phyloP scores from a whole-genome alignment of 352 stramenopile species.

The Globisporangium lucens region DNA sequence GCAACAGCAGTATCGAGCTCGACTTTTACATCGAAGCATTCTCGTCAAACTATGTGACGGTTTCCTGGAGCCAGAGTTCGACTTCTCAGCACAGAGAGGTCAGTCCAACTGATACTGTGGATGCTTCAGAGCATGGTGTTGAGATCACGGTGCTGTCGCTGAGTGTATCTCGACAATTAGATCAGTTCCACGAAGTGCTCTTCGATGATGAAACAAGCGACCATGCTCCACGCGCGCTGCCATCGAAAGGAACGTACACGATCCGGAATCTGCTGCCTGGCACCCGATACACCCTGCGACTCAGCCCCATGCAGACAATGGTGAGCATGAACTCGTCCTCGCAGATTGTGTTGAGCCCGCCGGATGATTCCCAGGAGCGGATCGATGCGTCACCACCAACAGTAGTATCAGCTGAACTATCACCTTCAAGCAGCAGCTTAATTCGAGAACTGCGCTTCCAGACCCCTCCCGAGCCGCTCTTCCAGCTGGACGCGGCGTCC shows the following conservation, averaged over 20 bases:
- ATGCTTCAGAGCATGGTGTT: not conserved
- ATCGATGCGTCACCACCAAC: not conserved
- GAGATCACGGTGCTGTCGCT: conserved; percentile 11
- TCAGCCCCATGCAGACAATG: conserved; percentile 20
- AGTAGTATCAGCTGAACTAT: not conserved
- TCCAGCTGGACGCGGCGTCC: conserved; percentile 59
- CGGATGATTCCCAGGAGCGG: not conserved
- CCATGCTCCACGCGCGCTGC: conserved; percentile 19
- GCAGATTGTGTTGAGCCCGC: not conserved
- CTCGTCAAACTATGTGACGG: conserved; percentile 29
- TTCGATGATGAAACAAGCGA: not conserved
- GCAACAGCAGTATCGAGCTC: not conserved
- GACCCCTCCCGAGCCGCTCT: conserved; percentile 57
- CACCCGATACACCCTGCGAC: conserved; percentile 38
- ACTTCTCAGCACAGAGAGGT: not conserved
- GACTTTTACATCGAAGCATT: conserved; percentile 23
- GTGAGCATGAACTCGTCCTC: conserved; percentile 5
- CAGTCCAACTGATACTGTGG: not conserved
- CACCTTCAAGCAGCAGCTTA: not conserved
- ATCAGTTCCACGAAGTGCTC: not conserved
- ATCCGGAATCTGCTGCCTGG: conserved; percentile 42
- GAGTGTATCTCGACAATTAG: not conserved
- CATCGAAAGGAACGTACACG: conserved; percentile 35
- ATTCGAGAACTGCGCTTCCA: conserved; percentile 28
- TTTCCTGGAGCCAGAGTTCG: conserved; percentile 27